Conservation (phyloP, 225 moss, liverwort and hornwort species). For the Physcomitrium patens region DNA sequence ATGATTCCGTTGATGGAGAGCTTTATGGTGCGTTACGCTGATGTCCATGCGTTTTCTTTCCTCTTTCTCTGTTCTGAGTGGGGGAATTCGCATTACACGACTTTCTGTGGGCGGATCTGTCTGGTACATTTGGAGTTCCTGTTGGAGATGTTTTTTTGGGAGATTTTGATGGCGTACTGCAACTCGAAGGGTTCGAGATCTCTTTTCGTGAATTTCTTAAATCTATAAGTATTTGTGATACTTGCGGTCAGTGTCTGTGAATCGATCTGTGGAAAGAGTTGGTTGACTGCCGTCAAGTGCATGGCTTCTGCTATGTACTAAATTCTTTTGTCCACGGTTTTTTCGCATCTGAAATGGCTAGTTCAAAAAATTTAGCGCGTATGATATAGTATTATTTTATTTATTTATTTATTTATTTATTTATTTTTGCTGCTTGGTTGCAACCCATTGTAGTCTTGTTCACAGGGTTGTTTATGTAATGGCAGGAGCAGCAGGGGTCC, state of each 20-base stretch:
- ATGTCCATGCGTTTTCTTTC: conserved; percentile 2
- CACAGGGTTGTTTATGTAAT: conserved; percentile 26
- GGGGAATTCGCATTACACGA: not conserved
- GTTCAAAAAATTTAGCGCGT: conserved; percentile 3
- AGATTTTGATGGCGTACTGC: conserved; percentile 12
- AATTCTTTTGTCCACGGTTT: not conserved
- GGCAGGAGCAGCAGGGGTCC: conserved; percentile 68
- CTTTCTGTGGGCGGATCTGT: conserved; percentile 27
- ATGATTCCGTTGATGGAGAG: conserved; percentile 79
- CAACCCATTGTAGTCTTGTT: conserved; percentile 12
- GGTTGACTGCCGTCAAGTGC: conserved; percentile 6
- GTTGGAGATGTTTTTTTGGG: not conserved
- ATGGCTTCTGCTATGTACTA: not conserved
- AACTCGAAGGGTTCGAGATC: conserved; percentile 4
- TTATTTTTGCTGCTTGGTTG: not conserved
- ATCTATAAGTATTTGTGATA: not conserved
- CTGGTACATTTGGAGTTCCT: conserved; percentile 10
- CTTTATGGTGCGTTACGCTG: conserved; percentile 56
- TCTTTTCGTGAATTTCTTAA: not conserved
- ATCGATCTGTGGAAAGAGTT: not conserved
- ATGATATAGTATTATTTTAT: not conserved
- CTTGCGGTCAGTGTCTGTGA: not conserved
- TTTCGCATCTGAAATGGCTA: conserved; percentile 7
- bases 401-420: not conserved
- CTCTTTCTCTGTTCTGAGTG: not conserved